Percentiles rank a stretch among this genome's conserved stretches.
These are phyloP conservation scores for Lithohypha guttulata DNA, from an alignment of 2,329 filamentous ascomycete genomes.

Conservation along the genomic window DNA sequence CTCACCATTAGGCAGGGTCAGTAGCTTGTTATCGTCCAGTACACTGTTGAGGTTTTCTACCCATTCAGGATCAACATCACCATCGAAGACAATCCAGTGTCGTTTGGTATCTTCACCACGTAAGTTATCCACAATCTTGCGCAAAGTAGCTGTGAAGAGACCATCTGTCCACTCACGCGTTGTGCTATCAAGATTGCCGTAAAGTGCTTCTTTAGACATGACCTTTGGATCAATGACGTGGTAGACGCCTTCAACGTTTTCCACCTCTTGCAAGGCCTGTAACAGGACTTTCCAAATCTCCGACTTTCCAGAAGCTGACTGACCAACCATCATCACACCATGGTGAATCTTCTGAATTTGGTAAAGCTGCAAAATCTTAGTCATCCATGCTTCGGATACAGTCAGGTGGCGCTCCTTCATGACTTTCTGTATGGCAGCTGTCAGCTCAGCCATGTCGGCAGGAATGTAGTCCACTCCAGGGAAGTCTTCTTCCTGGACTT, in stretches of 20 bases:
- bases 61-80: slow-evolving; percentile 98
- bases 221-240: slow-evolving; percentile 99
- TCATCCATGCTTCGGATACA: slow-evolving; percentile 91
- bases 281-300: slow-evolving; percentile 87
- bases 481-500: slow-evolving; percentile 77
- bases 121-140: slow-evolving; percentile 97
- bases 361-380: slow-evolving; percentile 90
- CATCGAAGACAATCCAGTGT: slow-evolving; percentile 99
- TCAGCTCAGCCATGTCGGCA: slow-evolving; percentile 69
- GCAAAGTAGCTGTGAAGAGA: slow-evolving; percentile 91
- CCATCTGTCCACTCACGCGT: slow-evolving; percentile 99
- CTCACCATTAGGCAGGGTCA: slow-evolving; percentile 95
- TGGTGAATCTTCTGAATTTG: slow-evolving; percentile 98
- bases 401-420: slow-evolving; percentile 79
- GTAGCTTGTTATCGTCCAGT: slow-evolving; percentile 94
- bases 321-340: slow-evolving; percentile 99
- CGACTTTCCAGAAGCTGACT: slow-evolving; percentile 95
- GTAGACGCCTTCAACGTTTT: slow-evolving; percentile 84
- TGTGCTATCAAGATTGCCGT: slow-evolving; percentile 89
- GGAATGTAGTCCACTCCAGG: slow-evolving; percentile 88
- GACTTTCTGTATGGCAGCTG: slow-evolving; percentile 69
- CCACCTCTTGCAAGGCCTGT: slow-evolving; percentile 80
- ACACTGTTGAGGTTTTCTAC: slow-evolving; percentile 99
- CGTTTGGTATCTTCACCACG: slow-evolving; percentile 93
- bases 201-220: slow-evolving; percentile 97